Base-by-base conservation (phyloP, 768 basidiomycete species). In the Hypholoma fasciculare region DNA sequence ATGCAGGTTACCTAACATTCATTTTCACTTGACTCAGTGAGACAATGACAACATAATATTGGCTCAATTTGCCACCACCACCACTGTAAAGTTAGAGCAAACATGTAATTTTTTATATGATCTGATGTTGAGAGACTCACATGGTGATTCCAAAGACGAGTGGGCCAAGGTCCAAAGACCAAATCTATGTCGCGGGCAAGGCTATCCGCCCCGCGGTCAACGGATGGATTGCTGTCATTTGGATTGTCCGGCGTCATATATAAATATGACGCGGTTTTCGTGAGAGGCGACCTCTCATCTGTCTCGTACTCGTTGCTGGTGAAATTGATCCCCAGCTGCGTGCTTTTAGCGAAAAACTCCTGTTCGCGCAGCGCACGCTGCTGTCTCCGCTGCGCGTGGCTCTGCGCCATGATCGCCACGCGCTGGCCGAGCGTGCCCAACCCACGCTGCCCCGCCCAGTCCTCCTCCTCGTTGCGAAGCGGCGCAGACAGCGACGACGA, bases 401-500 rank as follows among this genome's bases (percentile, higher is more conserved):
- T 64, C 46, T 63, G 67, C 4, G 75, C 72, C 20, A 80, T 67
- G 19, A 78, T 65, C 5, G 68, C 63, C 20, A 89, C 79, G 48
- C 88, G 81, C 67, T 76, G 78, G 9, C 85, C 85, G 17, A 90
- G 74, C 4, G 88, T 82, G 5, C 80, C 84, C 83, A 85, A 90
- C 1, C 78, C 78, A 2, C 81, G 78, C 58, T 74, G 77, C 43
- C 72, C 69, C 13, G 72, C 64, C 40, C 76, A 78, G 50, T 82
- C 78, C 56, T 85, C 74, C 13, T 72, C 72, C 59, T 77, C 80
- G 26, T 84, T 81, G 49, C 85, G 88, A 20, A 94, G 77, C 16
- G 92, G 92, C 1, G 82, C 92, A 39, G 91, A 93, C 61, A 94
- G 88, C 40, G 90, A 92, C 2, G 91, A 92, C 4, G 90, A 91